Conservation (phyloP, 345 rosid genomes). For the Pseudoturritis turrita region DNA sequence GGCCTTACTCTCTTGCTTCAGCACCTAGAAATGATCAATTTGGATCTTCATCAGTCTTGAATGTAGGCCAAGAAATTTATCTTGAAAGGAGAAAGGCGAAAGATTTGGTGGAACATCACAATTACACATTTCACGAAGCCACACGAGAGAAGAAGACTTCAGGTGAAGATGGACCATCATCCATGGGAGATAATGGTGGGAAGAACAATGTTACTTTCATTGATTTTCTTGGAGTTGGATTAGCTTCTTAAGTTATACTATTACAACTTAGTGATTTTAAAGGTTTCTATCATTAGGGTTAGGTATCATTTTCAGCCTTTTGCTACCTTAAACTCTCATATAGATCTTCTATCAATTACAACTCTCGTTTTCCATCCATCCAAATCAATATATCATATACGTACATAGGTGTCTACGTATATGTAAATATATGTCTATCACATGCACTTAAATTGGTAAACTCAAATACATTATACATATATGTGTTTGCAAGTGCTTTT, state of each 20-base stretch:
- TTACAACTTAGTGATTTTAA: conserved; percentile 8
- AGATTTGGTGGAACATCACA: background rate
- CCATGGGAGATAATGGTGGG: conserved; percentile 20
- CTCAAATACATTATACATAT: background rate
- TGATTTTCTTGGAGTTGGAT: conserved; percentile 63
- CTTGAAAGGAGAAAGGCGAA: conserved; percentile 14
- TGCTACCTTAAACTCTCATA: conserved; percentile 23
- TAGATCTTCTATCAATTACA: conserved; percentile 16
- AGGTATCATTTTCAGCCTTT: conserved; percentile 32
- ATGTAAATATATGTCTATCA: background rate
- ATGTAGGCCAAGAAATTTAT: background rate
- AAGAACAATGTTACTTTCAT: conserved; percentile 39
- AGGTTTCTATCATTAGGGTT: conserved; percentile 31
- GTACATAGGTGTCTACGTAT: background rate
- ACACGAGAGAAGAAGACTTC: conserved; percentile 7
- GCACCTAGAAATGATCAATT: conserved; percentile 1
- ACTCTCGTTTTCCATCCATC: conserved; percentile 17
- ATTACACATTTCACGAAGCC: background rate
- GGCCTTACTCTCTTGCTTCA: conserved; percentile 21
- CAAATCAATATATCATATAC: background rate
- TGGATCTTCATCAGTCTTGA: conserved; percentile 26
- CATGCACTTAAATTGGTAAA: conserved; percentile 6
- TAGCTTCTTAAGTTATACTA: conserved; percentile 28
- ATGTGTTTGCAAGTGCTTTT: background rate
- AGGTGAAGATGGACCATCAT: conserved; percentile 20